phyloP scores from a whole-genome alignment of 306 rosid species.

The Lathyrus oleraceus region DNA sequence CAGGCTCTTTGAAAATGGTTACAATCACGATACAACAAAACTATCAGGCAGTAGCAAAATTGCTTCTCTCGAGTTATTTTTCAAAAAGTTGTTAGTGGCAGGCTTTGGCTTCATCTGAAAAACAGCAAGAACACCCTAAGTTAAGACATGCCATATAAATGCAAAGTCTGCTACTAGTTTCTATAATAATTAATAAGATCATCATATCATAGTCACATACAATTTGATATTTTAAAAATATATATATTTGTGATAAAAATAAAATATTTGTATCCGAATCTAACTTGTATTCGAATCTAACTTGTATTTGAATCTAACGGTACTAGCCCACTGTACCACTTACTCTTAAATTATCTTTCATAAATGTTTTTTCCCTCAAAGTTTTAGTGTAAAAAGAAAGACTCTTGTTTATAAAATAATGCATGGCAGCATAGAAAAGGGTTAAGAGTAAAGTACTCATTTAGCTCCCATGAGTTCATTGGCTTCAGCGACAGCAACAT shows the following conservation, averaged over 20 bases:
- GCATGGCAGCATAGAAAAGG: constrained; percentile 14
- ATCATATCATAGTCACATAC: neutral
- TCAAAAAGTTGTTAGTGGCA: constrained; percentile 1
- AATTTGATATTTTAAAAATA: no score
- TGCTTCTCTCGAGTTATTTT: constrained; percentile 18
- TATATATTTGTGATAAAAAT: no score
- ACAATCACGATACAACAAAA: neutral
- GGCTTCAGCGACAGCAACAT: constrained; percentile 50
- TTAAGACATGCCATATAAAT: neutral
- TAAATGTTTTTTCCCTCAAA: no score
- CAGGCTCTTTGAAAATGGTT: neutral
- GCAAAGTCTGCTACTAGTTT: neutral
- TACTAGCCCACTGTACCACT: no score
- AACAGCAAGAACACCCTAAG: constrained; percentile 35
- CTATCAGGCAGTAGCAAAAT: neutral
- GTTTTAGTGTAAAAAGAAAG: no score
- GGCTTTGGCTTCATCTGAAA: constrained; percentile 30
- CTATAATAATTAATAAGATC: neutral
- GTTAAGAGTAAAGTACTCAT: constrained; percentile 34
- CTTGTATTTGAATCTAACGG: no score
- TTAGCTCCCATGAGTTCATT: constrained; percentile 37
- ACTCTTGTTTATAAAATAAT: neutral
- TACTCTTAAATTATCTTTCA: no score
- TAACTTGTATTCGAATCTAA: no score
- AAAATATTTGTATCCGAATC: no score